Conservation (phyloP, 164 flowering plant genomes). For the Vitis rupestris region DNA sequence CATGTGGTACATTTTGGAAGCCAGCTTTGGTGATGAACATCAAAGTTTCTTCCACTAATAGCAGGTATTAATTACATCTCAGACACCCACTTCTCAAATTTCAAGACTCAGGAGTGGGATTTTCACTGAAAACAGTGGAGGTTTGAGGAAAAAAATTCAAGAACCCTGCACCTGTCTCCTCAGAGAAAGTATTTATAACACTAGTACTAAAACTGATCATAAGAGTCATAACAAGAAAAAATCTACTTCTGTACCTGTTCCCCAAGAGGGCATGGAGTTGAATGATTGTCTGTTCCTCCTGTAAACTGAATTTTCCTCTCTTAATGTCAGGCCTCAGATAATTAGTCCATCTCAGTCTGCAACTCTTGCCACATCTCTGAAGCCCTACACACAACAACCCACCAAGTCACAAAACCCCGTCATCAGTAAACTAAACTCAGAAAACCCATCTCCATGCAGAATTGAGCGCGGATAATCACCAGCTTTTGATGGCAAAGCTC, state of each 20-base stretch:
- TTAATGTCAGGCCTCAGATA: constrained; percentile 92
- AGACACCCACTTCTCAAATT: no score
- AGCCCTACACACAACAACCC: constrained; percentile 45
- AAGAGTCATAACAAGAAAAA: no score
- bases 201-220: no score
- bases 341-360: constrained; percentile 92
- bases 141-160: no score
- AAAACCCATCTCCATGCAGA: no score
- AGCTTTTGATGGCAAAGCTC: constrained; percentile 88
- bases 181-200: not conserved
- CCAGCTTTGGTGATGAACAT: no score
- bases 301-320: constrained; percentile 88
- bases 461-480: constrained; percentile 33
- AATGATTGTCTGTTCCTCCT: constrained; percentile 93
- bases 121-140: no score
- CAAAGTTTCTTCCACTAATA: no score
- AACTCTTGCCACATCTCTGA: constrained; percentile 93
- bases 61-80: no score
- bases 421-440: not conserved
- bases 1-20: no score
- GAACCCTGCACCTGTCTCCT: not conserved
- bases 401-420: no score
- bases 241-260: constrained; percentile 53
- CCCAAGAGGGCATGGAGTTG: constrained; percentile 97
- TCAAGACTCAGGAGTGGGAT: no score